A percentile compares a stretch with the other conserved stretches of the same genome.
Evolutionary conservation across 108 stramenopile genomes (phyloP).

Genomic region (Cyclotella atomus): DNA sequence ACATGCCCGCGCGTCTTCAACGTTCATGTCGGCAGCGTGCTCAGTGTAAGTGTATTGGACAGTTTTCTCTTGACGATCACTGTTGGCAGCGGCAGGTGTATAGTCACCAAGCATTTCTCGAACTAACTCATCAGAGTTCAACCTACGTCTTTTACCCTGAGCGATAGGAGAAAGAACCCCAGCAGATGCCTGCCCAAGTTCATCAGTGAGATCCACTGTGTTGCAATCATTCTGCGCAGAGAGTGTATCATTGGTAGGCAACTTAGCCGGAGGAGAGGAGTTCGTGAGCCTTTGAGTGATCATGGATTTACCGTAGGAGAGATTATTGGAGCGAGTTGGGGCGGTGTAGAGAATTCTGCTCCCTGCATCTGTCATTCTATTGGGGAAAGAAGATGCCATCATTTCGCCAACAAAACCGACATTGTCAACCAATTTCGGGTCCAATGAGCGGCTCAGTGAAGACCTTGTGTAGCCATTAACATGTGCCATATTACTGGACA

Average conservation of each 20-base stretch:
- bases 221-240: not conserved
- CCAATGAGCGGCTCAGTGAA: not conserved
- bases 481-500: not conserved
- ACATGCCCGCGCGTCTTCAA: not conserved
- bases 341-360: not conserved
- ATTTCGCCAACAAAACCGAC: not conserved
- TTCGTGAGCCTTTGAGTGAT: not conserved
- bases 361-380: not conserved
- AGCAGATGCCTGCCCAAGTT: not conserved
- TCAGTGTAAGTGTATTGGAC: not conserved
- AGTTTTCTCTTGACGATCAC: not conserved
- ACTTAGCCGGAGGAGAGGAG: not conserved
- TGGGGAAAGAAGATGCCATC: not conserved
- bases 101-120: not conserved
- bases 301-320: not conserved
- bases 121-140: constrained; percentile 12
- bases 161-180: not conserved
- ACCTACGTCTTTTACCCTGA: constrained; percentile 9
- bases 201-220: not conserved
- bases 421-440: too few relatives aligned
- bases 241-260: not conserved
- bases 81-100: not conserved
- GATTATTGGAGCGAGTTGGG: not conserved
- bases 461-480: not conserved
- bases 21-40: not conserved